These are phyloP conservation scores for Calonectria ilicicola DNA, from an alignment of 2,329 filamentous ascomycete species.

Conservation along the genomic window DNA sequence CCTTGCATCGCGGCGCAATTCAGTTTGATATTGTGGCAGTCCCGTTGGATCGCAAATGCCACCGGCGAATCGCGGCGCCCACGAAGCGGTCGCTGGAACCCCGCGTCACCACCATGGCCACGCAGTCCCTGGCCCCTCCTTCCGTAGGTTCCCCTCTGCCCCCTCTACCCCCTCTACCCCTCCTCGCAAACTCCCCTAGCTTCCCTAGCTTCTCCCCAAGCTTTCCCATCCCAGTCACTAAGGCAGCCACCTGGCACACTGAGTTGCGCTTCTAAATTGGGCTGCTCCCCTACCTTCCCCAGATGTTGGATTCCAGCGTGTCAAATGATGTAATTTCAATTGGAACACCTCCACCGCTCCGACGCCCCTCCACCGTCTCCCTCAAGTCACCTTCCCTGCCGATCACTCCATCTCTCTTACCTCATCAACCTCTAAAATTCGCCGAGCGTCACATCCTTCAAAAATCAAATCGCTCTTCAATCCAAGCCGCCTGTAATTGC, in stretches of 20 bases:
- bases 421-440: neutral
- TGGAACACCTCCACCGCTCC: constrained; percentile 31
- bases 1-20: neutral
- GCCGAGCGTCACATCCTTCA: neutral
- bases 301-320: constrained; percentile 2
- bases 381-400: neutral
- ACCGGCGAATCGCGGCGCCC: constrained; percentile 33
- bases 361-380: constrained; percentile 8
- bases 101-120: constrained; percentile 40
- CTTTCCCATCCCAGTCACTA: neutral
- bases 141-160: constrained; percentile 60
- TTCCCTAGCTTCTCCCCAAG: constrained; percentile 4
- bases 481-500: neutral
- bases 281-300: constrained; percentile 14
- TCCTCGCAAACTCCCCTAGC: constrained; percentile 2
- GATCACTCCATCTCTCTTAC: neutral
- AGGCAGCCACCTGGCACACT: neutral
- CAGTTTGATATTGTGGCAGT: neutral
- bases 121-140: constrained; percentile 61
- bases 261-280: constrained; percentile 11
- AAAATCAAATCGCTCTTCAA: neutral
- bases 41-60: constrained; percentile 30
- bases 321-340: constrained; percentile 42
- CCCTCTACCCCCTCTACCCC: constrained; percentile 9
- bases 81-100: constrained; percentile 31